Base-by-base conservation (phyloP, 768 basidiomycete genomes). In the Baorangia bicolor region DNA sequence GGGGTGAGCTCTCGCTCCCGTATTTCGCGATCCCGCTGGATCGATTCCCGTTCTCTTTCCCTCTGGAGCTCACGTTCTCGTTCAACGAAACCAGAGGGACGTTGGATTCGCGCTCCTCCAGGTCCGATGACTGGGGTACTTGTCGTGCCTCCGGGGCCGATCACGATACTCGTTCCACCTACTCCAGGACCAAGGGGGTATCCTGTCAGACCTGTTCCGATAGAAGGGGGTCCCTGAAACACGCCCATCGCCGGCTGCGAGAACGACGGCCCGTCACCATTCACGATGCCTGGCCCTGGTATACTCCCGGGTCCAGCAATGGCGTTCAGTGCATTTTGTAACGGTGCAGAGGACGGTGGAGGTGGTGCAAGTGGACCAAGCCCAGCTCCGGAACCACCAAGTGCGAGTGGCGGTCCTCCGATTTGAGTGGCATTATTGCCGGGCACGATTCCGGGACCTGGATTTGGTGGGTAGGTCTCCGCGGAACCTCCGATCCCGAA, bases 21-120 rank as follows among this genome's bases (percentile, higher is more conserved):
- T 34, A 61, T 56, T 30, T 69, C 68, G 37, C 57, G 63, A 44
- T 72, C 66, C n/a, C 64, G 70, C 34, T 70, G 72, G 5, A 60
- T 53, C 55, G 63, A 51, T 34, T 71, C 70, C 2, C 60, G 64
- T 55, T 70, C 70, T 47, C 68, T 52, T 4, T 65, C 63, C 43
- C 58, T 58, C 43, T 62, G 65, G 7, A 57, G 34, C 8, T 63
- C 68, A 1, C 60, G 62, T 41, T 68, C 53, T 48, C 69, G 67
- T 8, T 75, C 75, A 59, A 76, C 77, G 60, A 33, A 65, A n/a
- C 47, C 55, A 1, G 67, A 57, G 18, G 65, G 59, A 25, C 68
- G 68, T 37, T 61, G 68, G 12, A 60, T 61, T 40, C 68, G 64
- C 21, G 55, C 11, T 14, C 63, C 63, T 28, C 57, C 68, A 20